Evolutionary conservation across 164 flowering plant species (phyloP).

Genomic region (Piper betle): DNA sequence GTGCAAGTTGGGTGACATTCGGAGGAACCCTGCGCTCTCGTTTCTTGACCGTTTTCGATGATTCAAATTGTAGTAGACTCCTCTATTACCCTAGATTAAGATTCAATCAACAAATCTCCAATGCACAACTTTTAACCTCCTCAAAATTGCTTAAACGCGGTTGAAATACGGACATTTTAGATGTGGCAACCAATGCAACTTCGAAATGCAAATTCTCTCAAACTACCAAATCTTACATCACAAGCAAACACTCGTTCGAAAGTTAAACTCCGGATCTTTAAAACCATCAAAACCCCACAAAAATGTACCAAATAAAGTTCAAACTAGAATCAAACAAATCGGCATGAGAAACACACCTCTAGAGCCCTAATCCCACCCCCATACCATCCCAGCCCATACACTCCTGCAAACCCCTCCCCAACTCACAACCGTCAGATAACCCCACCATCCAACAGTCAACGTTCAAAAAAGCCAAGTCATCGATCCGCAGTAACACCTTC

Average conservation of each 20-base stretch:
- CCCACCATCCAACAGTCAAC: conserved; percentile 17
- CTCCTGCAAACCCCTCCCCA: neutral
- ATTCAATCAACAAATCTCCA: conserved; percentile 1
- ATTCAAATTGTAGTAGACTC: conserved; percentile 21
- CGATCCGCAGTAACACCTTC: conserved; percentile 19
- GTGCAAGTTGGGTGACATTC: conserved; percentile 34
- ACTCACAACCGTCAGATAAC: conserved; percentile 1
- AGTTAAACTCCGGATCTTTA: conserved; percentile 30
- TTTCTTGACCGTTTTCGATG: conserved; percentile 13
- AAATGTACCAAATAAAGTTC: conserved; percentile 20
- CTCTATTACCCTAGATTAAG: conserved; percentile 12
- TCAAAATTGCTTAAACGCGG: conserved; percentile 10
- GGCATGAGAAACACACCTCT: conserved; percentile 37
- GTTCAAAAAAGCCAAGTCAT: conserved; percentile 8
- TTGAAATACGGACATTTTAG: conserved; percentile 18
- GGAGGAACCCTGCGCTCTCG: conserved; percentile 1
- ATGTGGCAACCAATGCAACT: conserved; percentile 20
- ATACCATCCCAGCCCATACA: conserved; percentile 4
- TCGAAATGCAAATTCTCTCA: conserved; percentile 17
- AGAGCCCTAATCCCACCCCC: conserved; percentile 6
- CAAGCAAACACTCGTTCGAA: conserved; percentile 21
- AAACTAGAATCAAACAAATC: conserved; percentile 20
- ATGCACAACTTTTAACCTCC: conserved; percentile 6
- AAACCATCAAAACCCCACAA: conserved; percentile 17
- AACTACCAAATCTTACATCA: neutral